Evolutionary conservation across 164 flowering plant species (phyloP), one percentile per base, ranked within the genome.

Genomic region (Nelumbo lutea): DNA sequence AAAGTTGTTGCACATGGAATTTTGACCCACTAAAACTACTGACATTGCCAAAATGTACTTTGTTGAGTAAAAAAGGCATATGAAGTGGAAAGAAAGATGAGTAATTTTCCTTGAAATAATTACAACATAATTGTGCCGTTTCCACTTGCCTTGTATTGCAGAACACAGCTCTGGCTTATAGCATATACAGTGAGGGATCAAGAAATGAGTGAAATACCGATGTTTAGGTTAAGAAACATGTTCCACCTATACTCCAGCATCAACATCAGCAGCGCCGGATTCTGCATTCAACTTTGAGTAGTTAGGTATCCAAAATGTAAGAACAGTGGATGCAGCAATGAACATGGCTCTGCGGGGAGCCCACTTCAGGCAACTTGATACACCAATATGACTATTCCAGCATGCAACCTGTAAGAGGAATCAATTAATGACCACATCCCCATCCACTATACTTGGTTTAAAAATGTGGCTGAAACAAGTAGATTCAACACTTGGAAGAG

Each of bases 301-400:
- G 62, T 88, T 75, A 46, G 97, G 98, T 61, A 95, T 95, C 98
- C 98, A 95, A 68, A 95, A 92, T 3, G 98, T 85, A 53, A 95
- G 93, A 46, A 82, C 84, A 1, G 87, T 73, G 3, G 97, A 88
- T 40, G 99, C 97, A 68, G 98, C 91, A 4, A 77, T 97, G 65
- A 95, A 95, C 97, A 95, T 90, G n/a, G 79, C 97, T 62, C 99
- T 73, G 1, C 91, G 94, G 47, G 98, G 97, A 10, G 99, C 99
- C 99, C 99, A 95, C 70, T 87, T 95, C 86, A 92, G 73, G 84
- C 94, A 89, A 4, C 90, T 73, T 2, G 87, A 73, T 9, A 90
- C 84, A 5, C 97, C 99, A 61, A 89, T 86, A 70, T 89, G 79
- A 79, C 87, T 88, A 76, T 85, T 88, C 57, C 57, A 53, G 57